phyloP scores from a whole-genome alignment of 73 alveolate species.

The Tetrahymena thermophila region DNA sequence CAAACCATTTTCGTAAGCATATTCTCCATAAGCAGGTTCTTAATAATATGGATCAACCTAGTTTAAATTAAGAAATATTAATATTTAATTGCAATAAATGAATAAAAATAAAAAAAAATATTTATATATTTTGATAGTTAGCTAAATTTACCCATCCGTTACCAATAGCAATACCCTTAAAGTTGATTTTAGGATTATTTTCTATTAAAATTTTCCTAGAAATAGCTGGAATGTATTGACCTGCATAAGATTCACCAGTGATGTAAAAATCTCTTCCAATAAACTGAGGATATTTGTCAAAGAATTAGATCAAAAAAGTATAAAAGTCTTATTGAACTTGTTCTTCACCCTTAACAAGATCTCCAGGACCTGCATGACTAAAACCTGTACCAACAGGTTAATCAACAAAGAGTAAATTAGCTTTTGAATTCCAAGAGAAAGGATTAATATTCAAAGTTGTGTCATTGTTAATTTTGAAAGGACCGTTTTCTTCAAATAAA shows the following conservation, averaged over 20 bases:
- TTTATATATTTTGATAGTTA: not conserved
- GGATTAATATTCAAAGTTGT: constrained; percentile 50
- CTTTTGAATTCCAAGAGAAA: constrained; percentile 90
- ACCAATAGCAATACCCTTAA: not conserved
- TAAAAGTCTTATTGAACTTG: constrained; percentile 31
- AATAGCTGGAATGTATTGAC: constrained; percentile 72
- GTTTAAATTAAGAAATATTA: not conserved
- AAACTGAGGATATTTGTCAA: constrained; percentile 45
- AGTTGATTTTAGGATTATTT: not conserved
- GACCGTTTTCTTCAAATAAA: constrained; percentile 80
- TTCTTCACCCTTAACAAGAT: constrained; percentile 12
- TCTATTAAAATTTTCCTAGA: not conserved
- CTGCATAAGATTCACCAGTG: constrained; percentile 94
- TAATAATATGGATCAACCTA: not conserved
- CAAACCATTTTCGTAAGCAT: not conserved
- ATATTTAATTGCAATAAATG: too few species aligned
- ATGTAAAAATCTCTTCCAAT: constrained; percentile 63
- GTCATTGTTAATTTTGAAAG: constrained; percentile 54
- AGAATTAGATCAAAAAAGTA: constrained; percentile 21
- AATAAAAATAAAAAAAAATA: too few species aligned
- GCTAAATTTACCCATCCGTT: not conserved
- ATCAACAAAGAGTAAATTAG: constrained; percentile 75
- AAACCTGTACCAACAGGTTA: constrained; percentile 97
- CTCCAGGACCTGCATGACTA: constrained; percentile 17
- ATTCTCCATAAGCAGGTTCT: not conserved